Percentiles rank a stretch among this genome's conserved stretches.
These are phyloP conservation scores for Aspergillus glaucus DNA, from an alignment of 2,329 filamentous ascomycete species.

Conservation along the genomic window DNA sequence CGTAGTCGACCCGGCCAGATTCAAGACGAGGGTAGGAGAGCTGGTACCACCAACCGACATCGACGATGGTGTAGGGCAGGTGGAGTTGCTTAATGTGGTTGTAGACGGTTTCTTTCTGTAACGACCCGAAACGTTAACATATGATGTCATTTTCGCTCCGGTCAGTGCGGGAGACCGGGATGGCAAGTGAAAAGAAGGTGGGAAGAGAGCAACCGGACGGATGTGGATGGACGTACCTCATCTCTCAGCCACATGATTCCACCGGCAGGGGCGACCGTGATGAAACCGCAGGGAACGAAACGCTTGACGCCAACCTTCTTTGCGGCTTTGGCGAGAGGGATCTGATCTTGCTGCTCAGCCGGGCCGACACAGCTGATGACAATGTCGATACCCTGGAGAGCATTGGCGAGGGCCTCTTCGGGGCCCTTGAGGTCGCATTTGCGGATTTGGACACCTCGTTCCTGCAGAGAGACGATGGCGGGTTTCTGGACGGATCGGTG, in stretches of 20 bases:
- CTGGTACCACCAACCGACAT: slow-evolving; percentile 57
- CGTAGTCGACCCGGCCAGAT: slow-evolving; percentile 44
- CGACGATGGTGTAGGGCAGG: slow-evolving; percentile 52
- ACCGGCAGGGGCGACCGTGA: slow-evolving; percentile 41
- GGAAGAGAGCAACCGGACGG: slow-evolving; percentile 2
- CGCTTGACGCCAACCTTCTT: slow-evolving; percentile 46
- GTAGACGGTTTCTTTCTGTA: slow-evolving; percentile 47
- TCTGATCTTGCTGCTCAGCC: slow-evolving; percentile 35
- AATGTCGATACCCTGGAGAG: slow-evolving; percentile 40
- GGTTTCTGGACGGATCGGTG: slow-evolving; percentile 44
- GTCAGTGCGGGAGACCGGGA: background rate
- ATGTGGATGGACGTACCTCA: slow-evolving; percentile 24
- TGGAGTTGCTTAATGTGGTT: slow-evolving; percentile 43
- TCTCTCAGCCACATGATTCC: slow-evolving; percentile 40
- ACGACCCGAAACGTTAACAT: background rate
- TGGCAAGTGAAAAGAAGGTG: slow-evolving; percentile 1
- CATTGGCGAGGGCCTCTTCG: slow-evolving; percentile 37
- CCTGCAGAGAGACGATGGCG: slow-evolving; percentile 34
- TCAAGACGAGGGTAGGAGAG: slow-evolving; percentile 40
- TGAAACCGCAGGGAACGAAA: slow-evolving; percentile 49
- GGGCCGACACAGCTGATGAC: slow-evolving; percentile 41
- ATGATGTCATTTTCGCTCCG: background rate
- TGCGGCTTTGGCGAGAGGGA: slow-evolving; percentile 43
- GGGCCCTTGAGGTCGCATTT: slow-evolving; percentile 39
- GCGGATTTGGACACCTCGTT: slow-evolving; percentile 40